Evolutionary conservation across 805 yeast species (phyloP).

Genomic region (Candida orba): DNA sequence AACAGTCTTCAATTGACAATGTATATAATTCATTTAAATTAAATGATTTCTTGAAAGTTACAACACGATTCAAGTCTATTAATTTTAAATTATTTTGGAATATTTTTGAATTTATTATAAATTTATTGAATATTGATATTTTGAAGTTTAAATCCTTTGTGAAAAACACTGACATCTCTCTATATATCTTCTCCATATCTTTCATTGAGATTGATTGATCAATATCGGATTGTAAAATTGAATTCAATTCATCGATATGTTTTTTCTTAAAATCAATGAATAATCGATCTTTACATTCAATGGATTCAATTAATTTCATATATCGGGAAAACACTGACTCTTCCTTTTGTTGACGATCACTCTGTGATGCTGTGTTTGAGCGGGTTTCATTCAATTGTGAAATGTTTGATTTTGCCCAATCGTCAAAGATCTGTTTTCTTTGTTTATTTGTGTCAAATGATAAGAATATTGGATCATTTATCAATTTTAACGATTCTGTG

Average conservation of each 20-base stretch:
- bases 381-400: no score
- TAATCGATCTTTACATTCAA: slow-evolving; percentile 21
- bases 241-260: slow-evolving; percentile 18
- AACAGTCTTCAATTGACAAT: no score
- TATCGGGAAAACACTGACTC: slow-evolving; percentile 18
- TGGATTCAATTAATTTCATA: slow-evolving; percentile 23
- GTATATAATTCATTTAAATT: no score
- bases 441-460: slow-evolving; percentile 26
- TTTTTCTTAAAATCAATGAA: slow-evolving; percentile 35
- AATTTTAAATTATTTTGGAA: slow-evolving; percentile 13
- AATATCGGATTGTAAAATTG: slow-evolving; percentile 8
- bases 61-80: no score
- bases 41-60: not conserved
- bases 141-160: slow-evolving; percentile 15
- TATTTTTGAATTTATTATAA: slow-evolving; percentile 13
- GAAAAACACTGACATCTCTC: slow-evolving; percentile 24
- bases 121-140: slow-evolving; percentile 11
- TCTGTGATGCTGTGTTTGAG: no score
- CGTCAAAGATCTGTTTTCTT: slow-evolving; percentile 35
- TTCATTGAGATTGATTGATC: slow-evolving; percentile 11
- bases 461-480: slow-evolving; percentile 36
- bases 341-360: not conserved
- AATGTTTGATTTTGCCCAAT: slow-evolving; percentile 30
- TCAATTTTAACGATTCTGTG: slow-evolving; percentile 32
- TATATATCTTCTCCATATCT: slow-evolving; percentile 31